These are phyloP conservation scores for Golubevia sp. DNA, from an alignment of 1,284 basidiomycete species.

Conservation along the genomic window DNA sequence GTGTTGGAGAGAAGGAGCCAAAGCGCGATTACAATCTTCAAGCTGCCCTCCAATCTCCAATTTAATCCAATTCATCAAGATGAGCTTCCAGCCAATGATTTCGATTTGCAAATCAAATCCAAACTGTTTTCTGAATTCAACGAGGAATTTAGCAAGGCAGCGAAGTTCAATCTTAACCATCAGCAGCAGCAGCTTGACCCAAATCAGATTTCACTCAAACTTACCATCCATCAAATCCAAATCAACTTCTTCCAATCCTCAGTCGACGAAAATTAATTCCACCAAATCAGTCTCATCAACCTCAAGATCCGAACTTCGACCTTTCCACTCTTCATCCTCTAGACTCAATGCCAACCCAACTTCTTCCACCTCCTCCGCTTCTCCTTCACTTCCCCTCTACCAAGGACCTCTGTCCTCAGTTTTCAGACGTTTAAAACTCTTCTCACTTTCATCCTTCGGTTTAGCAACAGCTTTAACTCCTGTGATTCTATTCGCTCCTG, in stretches of 20 bases:
- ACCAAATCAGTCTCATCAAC: neutral
- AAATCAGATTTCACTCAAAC: neutral
- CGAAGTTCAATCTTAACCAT: no score
- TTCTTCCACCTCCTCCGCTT: neutral
- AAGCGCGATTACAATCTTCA: no score
- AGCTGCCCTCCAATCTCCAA: no score
- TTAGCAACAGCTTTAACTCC: slow-evolving; percentile 75
- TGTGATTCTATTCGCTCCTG: slow-evolving; percentile 79
- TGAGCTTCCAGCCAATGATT: no score
- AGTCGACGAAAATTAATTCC: no score
- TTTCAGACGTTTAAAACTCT: slow-evolving; percentile 78
- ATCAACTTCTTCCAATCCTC: neutral
- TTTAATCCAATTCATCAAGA: no score
- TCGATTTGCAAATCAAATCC: no score
- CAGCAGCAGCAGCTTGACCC: no score
- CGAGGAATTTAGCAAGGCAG: no score
- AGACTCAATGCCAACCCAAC: neutral
- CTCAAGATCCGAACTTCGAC: neutral
- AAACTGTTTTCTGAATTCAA: no score
- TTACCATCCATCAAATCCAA: neutral
- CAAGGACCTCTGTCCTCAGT: slow-evolving; percentile 73
- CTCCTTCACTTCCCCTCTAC: slow-evolving; percentile 28
- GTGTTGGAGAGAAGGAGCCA: no score
- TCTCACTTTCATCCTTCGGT: slow-evolving; percentile 77
- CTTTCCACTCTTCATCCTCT: neutral